phyloP scores from a whole-genome alignment of 257 asterid genomes.

The Solanum tacnaense region DNA sequence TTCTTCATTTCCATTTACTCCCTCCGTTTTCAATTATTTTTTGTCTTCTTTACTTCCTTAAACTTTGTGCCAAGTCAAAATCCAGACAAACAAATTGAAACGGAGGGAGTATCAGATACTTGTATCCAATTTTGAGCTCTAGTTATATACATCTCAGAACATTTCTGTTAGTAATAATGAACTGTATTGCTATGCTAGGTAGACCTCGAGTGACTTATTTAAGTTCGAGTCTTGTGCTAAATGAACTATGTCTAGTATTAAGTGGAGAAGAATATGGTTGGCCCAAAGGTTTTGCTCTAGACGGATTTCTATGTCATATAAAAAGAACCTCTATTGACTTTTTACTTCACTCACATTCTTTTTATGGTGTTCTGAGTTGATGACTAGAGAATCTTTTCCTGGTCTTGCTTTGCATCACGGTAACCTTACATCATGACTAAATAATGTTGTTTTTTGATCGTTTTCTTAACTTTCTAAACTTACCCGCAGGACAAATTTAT shows the following conservation, averaged over 20 bases:
- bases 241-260: neutral
- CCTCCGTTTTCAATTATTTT: too few relatives aligned
- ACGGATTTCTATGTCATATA: neutral
- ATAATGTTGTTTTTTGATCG: neutral
- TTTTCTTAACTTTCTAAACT: neutral
- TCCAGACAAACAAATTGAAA: too few relatives aligned
- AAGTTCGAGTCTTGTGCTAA: neutral
- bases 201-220: neutral
- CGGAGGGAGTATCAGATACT: neutral
- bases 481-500: slow-evolving; percentile 38
- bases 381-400: neutral
- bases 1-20: too few relatives aligned
- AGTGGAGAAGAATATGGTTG: neutral
- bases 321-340: neutral
- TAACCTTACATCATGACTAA: neutral
- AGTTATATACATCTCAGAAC: neutral
- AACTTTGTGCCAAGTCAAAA: too few relatives aligned
- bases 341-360: neutral
- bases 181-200: neutral
- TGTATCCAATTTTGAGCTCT: neutral
- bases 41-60: neutral
- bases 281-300: neutral
- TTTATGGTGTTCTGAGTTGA: neutral
- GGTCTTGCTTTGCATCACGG: neutral
- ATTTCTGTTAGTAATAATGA: neutral